A percentile compares a stretch with the other conserved stretches of the same genome.
Conservation (phyloP, 1,284 basidiomycete genomes). For the Malassezia arunalokei region DNA sequence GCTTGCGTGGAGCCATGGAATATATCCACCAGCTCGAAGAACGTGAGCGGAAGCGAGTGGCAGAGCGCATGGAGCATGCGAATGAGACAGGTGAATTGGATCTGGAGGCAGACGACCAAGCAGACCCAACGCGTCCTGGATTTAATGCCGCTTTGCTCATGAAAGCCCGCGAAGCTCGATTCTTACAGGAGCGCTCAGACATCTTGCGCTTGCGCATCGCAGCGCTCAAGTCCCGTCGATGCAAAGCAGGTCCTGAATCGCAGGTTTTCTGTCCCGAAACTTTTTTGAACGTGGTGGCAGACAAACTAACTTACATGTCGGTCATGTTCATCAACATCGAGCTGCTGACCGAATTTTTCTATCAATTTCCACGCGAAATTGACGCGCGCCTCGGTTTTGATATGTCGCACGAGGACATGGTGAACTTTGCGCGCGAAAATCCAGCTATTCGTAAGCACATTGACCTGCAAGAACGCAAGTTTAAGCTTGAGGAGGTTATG, state of each 20-base stretch:
- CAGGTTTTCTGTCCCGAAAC: conserved; percentile 88
- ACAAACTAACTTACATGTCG: conserved; percentile 89
- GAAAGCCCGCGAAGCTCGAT: conserved; percentile 75
- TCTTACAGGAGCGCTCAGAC: conserved; percentile 67
- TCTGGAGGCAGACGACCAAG: conserved; percentile 43
- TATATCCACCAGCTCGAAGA: conserved; percentile 77
- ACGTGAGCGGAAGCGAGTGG: conserved; percentile 58
- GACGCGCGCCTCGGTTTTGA: conserved; percentile 87
- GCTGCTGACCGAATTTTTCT: conserved; percentile 93
- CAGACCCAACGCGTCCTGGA: conserved; percentile 49
- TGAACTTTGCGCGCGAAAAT: conserved; percentile 86
- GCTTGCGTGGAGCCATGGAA: conserved; percentile 63
- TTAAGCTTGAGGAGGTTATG: conserved; percentile 59
- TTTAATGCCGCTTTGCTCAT: conserved; percentile 61
- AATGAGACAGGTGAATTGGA: background rate
- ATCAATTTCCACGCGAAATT: conserved; percentile 95
- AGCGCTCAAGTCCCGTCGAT: conserved; percentile 75
- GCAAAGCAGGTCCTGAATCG: conserved; percentile 69
- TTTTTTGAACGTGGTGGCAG: conserved; percentile 88
- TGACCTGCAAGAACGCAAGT: conserved; percentile 91
- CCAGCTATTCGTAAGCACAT: conserved; percentile 71
- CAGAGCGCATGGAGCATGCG: conserved; percentile 30
- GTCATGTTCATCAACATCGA: conserved; percentile 91
- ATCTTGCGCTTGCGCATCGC: conserved; percentile 72
- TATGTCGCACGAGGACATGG: conserved; percentile 70